Evolutionary conservation across 2,329 filamentous ascomycete genomes (phyloP), one percentile per base, ranked within the genome.

Genomic region (Penicillium sp.): DNA sequence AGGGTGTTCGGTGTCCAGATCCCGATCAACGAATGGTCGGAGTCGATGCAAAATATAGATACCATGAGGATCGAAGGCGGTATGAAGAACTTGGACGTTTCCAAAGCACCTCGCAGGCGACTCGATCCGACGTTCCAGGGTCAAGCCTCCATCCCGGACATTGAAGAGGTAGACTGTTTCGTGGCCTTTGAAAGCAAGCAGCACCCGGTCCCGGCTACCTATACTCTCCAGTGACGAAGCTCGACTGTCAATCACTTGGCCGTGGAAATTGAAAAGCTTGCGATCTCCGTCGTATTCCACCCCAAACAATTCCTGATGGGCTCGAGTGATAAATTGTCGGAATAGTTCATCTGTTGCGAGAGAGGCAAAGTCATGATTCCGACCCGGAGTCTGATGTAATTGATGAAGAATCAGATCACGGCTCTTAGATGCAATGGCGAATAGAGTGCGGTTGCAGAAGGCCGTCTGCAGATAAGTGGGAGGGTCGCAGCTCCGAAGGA

Each of bases 401-500:
- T 72, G 71, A 42, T 65, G 60, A 2, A 68, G 37, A 18, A 73
- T 45, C 27, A 68, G 57, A 39, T 67, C 60, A 26, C 69, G 65
- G 40, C 58, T 66, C 29, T 46, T 57, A 1, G 57, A 61, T 7
- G 69, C 69, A 36, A 71, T 58, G 6, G 56, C 47, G 51, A 66
- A 64, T 10, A 73, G 55, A 31, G 55, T 52, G n/a, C 55, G 65
- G 49, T 68, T 71, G 31, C 65, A 57, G 14, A 64, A 59, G 13
- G 68, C 65, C 6, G 62, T 52, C 46, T 73, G 68, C 36, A 73
- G 47, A 46, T 67, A 73, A 22, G 61, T 58, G 16, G 65, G 54
- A 6, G 67, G 65, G 3, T 60, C 63, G 40, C 61, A 63, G 34
- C 60, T 51, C 28, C 59, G 52, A 22, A 73, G 54, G 36, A 74